A percentile compares a stretch with the other conserved stretches of the same genome.
phyloP scores from a whole-genome alignment of 2,329 filamentous ascomycete genomes.

The Fusarium irregulare region DNA sequence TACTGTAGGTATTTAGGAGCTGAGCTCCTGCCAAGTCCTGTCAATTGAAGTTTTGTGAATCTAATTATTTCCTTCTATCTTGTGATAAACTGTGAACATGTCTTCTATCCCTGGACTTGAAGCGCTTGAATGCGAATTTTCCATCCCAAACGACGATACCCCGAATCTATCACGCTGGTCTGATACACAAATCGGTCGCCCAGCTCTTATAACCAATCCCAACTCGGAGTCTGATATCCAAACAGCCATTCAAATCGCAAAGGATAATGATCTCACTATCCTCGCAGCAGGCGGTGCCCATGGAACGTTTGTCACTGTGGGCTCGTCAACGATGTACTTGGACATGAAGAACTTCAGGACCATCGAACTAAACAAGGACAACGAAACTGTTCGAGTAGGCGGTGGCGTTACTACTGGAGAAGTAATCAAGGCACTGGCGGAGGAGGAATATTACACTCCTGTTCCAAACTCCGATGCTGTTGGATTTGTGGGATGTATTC shows the following conservation, averaged over 20 bases:
- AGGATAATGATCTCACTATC: conserved; percentile 45
- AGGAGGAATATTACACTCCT: conserved; percentile 48
- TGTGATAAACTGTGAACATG: conserved; percentile 8
- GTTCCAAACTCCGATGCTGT: conserved; percentile 46
- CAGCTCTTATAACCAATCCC: conserved; percentile 47
- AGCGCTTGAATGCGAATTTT: conserved; percentile 17
- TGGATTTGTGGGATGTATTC: conserved; percentile 44
- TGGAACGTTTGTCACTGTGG: conserved; percentile 47
- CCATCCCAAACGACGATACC: background rate
- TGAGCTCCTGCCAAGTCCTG: rapidly evolving
- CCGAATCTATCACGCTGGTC: conserved; percentile 48
- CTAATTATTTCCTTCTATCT: rapidly evolving
- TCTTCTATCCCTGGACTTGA: background rate
- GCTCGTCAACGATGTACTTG: conserved; percentile 47
- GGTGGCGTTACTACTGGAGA: conserved; percentile 48
- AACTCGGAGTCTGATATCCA: conserved; percentile 46
- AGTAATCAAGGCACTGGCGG: conserved; percentile 38
- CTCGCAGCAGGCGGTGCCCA: conserved; percentile 47
- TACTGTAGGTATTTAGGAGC: background rate
- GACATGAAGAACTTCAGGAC: conserved; percentile 49
- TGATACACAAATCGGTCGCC: conserved; percentile 38
- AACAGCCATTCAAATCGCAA: conserved; percentile 44
- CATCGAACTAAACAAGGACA: conserved; percentile 44
- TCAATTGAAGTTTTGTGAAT: background rate
- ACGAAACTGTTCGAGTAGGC: conserved; percentile 44